Percentiles rank a stretch among this genome's conserved stretches.
Conservation (phyloP, 2,329 filamentous ascomycete species). For the Arachnomyces sp. region DNA sequence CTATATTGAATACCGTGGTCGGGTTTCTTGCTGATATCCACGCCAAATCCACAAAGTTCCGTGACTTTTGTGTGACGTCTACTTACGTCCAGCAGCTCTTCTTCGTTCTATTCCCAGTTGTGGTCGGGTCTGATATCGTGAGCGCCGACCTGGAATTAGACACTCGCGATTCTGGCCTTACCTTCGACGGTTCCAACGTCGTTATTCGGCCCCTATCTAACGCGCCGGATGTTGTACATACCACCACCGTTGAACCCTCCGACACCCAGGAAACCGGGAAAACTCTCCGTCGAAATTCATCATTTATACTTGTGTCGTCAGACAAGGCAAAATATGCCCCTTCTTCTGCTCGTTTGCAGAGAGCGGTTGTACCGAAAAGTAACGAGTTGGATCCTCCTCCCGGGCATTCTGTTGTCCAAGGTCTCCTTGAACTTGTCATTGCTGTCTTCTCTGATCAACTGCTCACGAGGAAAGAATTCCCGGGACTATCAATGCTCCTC, state of each 20-base stretch:
- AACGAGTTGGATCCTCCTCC: conserved; percentile 39
- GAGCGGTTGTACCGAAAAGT: conserved; percentile 55
- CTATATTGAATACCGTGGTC: conserved; percentile 66
- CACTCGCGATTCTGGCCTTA: conserved; percentile 70
- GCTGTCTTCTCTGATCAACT: conserved; percentile 80
- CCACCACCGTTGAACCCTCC: conserved; percentile 52
- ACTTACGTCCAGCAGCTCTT: conserved; percentile 76
- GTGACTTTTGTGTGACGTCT: conserved; percentile 72
- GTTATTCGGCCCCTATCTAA: conserved; percentile 69
- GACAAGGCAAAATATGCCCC: conserved; percentile 53
- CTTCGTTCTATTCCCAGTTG: conserved; percentile 73
- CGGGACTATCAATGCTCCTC: conserved; percentile 74
- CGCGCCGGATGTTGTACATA: conserved; percentile 62
- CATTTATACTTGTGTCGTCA: conserved; percentile 79
- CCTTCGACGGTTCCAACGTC: conserved; percentile 78
- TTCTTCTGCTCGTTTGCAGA: conserved; percentile 56
- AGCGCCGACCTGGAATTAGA: conserved; percentile 80
- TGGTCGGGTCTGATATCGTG: conserved; percentile 79
- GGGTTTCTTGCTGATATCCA: conserved; percentile 75
- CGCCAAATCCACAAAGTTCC: conserved; percentile 65
- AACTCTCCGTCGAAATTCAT: conserved; percentile 71
- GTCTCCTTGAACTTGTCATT: conserved; percentile 68
- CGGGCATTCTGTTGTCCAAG: conserved; percentile 65
- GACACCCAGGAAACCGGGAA: conserved; percentile 47
- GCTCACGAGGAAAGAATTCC: conserved; percentile 79